Percentiles rank a stretch among this genome's conserved stretches.
Evolutionary conservation across 208 protist species (phyloP).

Genomic region (Leishmania guyanensis): DNA sequence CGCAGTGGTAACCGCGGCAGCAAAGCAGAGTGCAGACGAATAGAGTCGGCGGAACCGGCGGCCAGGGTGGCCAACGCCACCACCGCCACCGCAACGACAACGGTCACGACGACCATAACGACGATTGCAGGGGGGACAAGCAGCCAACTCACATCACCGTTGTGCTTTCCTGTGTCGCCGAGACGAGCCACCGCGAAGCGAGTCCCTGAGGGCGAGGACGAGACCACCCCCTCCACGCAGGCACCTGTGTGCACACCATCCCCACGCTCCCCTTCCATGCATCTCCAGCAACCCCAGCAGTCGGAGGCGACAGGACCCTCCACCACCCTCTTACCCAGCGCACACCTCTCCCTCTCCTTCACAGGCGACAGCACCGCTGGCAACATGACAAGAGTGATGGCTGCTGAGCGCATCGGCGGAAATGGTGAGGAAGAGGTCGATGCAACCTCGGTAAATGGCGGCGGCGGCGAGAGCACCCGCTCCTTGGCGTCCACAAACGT

Average conservation of each 20-base stretch:
- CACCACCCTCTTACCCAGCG: neutral
- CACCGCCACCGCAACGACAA: neutral
- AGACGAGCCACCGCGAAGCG: neutral
- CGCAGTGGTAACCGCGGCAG: slow-evolving; percentile 1
- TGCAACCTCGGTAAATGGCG: neutral
- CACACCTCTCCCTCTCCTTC: neutral
- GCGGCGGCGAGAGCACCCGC: neutral
- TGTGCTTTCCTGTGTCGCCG: neutral
- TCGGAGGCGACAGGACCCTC: neutral
- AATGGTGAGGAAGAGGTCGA: neutral
- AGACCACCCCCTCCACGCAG: neutral
- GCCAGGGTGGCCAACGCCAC: slow-evolving; percentile 1
- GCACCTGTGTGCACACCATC: neutral
- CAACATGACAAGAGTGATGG: neutral
- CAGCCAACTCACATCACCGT: neutral
- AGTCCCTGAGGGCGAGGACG: neutral
- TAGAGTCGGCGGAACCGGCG: neutral
- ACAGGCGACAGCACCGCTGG: slow-evolving; percentile 1
- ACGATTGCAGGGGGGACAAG: neutral
- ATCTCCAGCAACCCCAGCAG: neutral
- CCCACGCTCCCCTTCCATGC: neutral
- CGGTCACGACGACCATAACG: neutral
- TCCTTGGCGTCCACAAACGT: neutral
- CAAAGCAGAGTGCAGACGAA: slow-evolving; percentile 3
- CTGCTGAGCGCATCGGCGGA: neutral